Evolutionary conservation across 2,329 filamentous ascomycete species (phyloP), one percentile per base, ranked within the genome.

Genomic region (Monosporascus sp.): DNA sequence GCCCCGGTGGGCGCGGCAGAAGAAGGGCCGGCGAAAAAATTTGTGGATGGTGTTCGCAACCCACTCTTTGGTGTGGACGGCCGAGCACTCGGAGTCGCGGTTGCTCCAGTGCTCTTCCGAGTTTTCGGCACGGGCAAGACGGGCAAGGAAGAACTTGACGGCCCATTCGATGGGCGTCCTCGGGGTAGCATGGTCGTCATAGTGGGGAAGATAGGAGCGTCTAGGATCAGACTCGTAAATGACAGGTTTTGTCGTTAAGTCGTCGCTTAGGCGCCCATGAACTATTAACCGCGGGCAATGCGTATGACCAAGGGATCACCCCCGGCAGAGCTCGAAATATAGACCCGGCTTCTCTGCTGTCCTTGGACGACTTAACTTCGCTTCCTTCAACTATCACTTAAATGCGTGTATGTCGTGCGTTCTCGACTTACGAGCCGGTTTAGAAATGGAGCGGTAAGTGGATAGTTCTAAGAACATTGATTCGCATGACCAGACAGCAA

Each of bases 41-140:
- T 78, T 24, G 78, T 72, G 7, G 85, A 87, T 3, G 85, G 84
- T 20, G 78, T 75, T 62, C 85, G 80, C 41, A 84, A 73, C 7
- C 78, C 78, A 55, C 80, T 80, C 66, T 78, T 85, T 8, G 82
- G 78, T 16, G 80, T 76, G 65, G 74, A 67, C 56, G 76, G 68
- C 57, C 73, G 62, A 56, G 71, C 78, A 19, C 70, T 68, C 3
- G 68, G 69, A 37, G 66, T 76, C 59, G 72, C 72, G 48, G 77
- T 72, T 54, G 65, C 74, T 52, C 72, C 79, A 53, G 75, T 85
- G 70, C 81, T 86, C 68, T 87, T 89, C 57, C 89, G 81, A 40
- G 86, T 84, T 71, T 91, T 94, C 46, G 78, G 72, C 19, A 88
- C 76, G 27, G 91, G 89, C 48, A 95, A 74, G 44, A 88, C 85